phyloP scores from a whole-genome alignment of 225 moss, liverwort and hornwort species.

The Pseudoscleropodium purum region DNA sequence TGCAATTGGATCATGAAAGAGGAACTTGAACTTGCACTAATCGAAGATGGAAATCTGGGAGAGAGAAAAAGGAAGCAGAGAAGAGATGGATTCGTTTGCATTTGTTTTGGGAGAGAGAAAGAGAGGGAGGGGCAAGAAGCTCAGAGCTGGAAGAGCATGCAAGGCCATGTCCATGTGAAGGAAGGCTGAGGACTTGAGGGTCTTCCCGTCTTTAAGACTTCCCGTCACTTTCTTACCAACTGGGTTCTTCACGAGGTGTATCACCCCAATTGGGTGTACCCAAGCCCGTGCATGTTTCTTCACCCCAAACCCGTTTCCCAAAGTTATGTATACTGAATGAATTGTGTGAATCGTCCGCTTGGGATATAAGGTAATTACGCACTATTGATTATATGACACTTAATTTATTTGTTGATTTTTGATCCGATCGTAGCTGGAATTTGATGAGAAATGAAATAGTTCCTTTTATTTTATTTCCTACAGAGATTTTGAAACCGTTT shows the following conservation, averaged over 20 bases:
- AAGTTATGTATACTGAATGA: neutral
- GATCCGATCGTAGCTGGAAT: neutral
- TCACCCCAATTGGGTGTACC: neutral
- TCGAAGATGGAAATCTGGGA: neutral
- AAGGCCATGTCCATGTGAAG: slow-evolving; percentile 19
- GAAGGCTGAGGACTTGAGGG: neutral
- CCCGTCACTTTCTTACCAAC: slow-evolving; percentile 7
- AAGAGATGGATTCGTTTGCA: neutral
- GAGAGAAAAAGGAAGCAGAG: too few species aligned
- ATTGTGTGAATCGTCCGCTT: neutral
- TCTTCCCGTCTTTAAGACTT: neutral
- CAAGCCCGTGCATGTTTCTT: neutral
- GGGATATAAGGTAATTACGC: neutral
- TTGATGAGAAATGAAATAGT: neutral
- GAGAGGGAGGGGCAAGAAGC: slow-evolving; percentile 15
- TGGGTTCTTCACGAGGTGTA: slow-evolving; percentile 18
- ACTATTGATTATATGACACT: neutral
- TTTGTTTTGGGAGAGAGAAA: neutral
- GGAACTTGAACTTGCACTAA: neutral
- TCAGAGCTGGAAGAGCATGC: neutral
- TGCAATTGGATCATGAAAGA: neutral
- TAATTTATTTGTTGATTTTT: neutral
- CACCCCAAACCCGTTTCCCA: neutral
- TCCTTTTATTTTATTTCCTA: neutral
- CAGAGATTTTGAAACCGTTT: neutral